These are phyloP conservation scores for Lasiosphaeria miniovina DNA, from an alignment of 495 filamentous ascomycete species.

Conservation along the genomic window DNA sequence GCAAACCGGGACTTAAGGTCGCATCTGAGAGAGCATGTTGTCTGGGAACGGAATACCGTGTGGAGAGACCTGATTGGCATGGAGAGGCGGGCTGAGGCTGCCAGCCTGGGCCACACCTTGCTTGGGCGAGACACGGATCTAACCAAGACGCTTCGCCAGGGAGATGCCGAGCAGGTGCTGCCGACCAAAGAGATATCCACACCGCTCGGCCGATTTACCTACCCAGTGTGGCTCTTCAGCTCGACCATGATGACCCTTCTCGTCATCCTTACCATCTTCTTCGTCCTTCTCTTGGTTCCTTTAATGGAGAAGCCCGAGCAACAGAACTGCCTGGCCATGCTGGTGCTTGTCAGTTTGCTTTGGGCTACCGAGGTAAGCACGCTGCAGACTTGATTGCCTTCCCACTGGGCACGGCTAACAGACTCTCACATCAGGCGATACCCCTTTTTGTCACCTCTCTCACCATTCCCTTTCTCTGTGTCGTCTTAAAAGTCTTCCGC, in stretches of 20 bases:
- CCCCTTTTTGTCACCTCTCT: conserved; percentile 96
- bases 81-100: conserved; percentile 92
- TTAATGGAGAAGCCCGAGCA: conserved; percentile 84
- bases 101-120: conserved; percentile 82
- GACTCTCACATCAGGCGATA: conserved; percentile 57
- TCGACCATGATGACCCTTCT: conserved; percentile 76
- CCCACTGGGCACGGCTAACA: conserved; percentile 27
- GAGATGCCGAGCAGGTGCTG: conserved; percentile 58
- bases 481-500: conserved; percentile 79
- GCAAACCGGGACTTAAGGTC: conserved; percentile 84
- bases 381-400: conserved; percentile 12
- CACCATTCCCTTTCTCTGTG: conserved; percentile 88
- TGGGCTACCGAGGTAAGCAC: conserved; percentile 82
- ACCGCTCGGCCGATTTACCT: conserved; percentile 71
- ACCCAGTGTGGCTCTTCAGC: conserved; percentile 80
- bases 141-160: conserved; percentile 69
- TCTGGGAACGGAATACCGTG: conserved; percentile 98
- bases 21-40: conserved; percentile 93
- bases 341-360: conserved; percentile 88
- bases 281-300: conserved; percentile 64
- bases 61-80: conserved; percentile 99
- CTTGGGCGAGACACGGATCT: conserved; percentile 72
- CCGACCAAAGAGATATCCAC: conserved; percentile 68
- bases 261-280: conserved; percentile 67
- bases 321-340: conserved; percentile 91